Conservation (phyloP, 768 basidiomycete genomes). For the Peribolospora kevripleyi region DNA sequence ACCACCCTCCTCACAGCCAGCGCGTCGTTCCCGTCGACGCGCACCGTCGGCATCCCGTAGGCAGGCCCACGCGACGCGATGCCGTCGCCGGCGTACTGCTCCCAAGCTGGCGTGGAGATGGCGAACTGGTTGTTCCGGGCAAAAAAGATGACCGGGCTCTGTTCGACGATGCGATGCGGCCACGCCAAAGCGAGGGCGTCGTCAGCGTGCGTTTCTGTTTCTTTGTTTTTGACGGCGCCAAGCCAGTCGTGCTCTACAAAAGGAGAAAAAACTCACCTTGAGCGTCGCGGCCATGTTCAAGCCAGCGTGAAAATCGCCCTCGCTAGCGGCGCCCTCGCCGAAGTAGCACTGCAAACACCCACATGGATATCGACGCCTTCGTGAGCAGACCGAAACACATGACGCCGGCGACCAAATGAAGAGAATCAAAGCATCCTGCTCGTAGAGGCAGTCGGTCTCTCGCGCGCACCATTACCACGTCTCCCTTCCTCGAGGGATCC, state of each 20-base stretch:
- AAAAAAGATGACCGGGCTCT: slow-evolving; percentile 12
- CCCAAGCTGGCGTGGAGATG: slow-evolving; percentile 69
- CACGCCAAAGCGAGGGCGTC: background rate
- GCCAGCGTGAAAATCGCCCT: slow-evolving; percentile 89
- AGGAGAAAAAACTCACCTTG: background rate
- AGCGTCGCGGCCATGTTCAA: slow-evolving; percentile 29
- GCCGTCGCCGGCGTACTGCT: slow-evolving; percentile 80
- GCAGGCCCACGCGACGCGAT: slow-evolving; percentile 76
- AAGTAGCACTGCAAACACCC: slow-evolving; percentile 73
- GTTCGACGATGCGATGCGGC: background rate
- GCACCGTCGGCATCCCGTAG: slow-evolving; percentile 71
- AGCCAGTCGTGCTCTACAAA: slow-evolving; percentile 7
- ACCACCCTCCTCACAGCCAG: slow-evolving; percentile 57
- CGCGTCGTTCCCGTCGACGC: slow-evolving; percentile 75
- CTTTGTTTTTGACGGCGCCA: background rate
- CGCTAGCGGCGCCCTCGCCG: slow-evolving; percentile 74
- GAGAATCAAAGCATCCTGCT: too few relatives aligned
- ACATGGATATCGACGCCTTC: background rate
- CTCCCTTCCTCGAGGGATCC: slow-evolving; percentile 36
- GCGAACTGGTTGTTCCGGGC: slow-evolving; percentile 54
- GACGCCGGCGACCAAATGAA: too few relatives aligned
- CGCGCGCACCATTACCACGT: slow-evolving; percentile 14
- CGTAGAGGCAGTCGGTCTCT: too few relatives aligned
- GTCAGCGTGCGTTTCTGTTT: background rate
- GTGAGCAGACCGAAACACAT: too few relatives aligned